Percentiles rank a stretch among this genome's conserved stretches.
These are phyloP conservation scores for Acrodontium crateriforme DNA, from an alignment of 2,329 filamentous ascomycete species.

Conservation along the genomic window DNA sequence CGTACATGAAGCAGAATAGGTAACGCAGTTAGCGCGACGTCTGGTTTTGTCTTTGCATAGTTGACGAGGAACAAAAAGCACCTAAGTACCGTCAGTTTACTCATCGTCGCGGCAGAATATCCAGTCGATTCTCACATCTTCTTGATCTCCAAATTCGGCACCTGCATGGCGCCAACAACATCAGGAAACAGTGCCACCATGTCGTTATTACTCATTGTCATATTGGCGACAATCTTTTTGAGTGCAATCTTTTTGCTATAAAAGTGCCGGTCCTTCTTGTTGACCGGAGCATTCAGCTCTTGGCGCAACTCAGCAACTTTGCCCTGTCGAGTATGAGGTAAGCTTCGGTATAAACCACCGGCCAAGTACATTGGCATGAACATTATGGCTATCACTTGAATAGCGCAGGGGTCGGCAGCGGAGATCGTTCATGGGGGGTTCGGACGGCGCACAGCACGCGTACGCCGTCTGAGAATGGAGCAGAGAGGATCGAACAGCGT, in stretches of 20 bases:
- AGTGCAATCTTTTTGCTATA: constrained; percentile 90
- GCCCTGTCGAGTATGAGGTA: constrained; percentile 50
- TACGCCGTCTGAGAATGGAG: no score
- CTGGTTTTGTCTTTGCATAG: constrained; percentile 86
- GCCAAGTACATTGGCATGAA: no score
- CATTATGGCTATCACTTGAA: no score
- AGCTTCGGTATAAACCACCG: constrained; percentile 6
- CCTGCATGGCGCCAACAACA: constrained; percentile 88
- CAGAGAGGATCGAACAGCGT: no score
- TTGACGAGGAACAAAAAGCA: constrained; percentile 97
- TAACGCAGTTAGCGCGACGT: constrained; percentile 84
- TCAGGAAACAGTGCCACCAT: constrained; percentile 97
- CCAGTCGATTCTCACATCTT: constrained; percentile 61
- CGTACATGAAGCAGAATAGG: constrained; percentile 69
- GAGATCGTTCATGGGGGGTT: no score
- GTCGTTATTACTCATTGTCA: constrained; percentile 99
- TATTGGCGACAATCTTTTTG: constrained; percentile 99
- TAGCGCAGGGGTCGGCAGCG: no score
- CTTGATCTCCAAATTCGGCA: constrained; percentile 93
- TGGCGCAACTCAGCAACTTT: constrained; percentile 95
- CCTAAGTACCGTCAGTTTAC: constrained; percentile 40
- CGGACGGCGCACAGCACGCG: no score
- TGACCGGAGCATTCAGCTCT: constrained; percentile 54
- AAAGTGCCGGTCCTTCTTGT: constrained; percentile 97
- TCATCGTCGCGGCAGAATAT: not conserved